Conservation (phyloP, 208 protist genomes). For the Crithidia mellificae region DNA sequence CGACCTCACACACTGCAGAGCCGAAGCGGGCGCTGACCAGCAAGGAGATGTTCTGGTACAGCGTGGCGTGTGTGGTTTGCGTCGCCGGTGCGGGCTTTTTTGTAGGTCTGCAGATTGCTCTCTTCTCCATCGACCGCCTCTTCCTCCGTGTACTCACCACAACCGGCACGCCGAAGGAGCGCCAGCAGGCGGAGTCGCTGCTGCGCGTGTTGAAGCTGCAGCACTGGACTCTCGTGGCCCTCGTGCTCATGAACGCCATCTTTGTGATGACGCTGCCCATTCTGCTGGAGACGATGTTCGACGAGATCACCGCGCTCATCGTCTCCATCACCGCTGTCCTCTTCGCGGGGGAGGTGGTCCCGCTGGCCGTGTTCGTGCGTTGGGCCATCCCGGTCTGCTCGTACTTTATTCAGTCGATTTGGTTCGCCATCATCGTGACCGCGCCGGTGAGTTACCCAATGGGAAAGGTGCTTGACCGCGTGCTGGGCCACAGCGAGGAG, state of each 20-base stretch:
- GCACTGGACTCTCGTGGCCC: conserved; percentile 86
- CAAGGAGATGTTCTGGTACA: conserved; percentile 34
- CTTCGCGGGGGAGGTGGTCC: conserved; percentile 91
- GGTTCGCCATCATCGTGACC: conserved; percentile 64
- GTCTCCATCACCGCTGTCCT: conserved; percentile 85
- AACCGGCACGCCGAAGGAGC: conserved; percentile 49
- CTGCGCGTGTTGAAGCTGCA: conserved; percentile 47
- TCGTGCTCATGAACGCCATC: conserved; percentile 78
- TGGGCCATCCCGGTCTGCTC: conserved; percentile 77
- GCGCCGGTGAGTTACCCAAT: conserved; percentile 81
- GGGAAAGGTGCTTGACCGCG: conserved; percentile 70
- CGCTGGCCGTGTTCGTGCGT: conserved; percentile 88
- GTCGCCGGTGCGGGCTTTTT: conserved; percentile 49
- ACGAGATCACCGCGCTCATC: conserved; percentile 68
- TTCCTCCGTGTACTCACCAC: conserved; percentile 60
- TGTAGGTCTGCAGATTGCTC: conserved; percentile 62
- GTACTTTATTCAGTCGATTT: conserved; percentile 60
- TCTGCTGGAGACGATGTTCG: conserved; percentile 72
- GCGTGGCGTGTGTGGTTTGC: conserved; percentile 36
- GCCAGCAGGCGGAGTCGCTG: conserved; percentile 38
- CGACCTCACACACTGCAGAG: not conserved
- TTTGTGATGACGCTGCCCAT: conserved; percentile 83
- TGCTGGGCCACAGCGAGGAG: conserved; percentile 69
- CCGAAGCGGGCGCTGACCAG: conserved; percentile 29
- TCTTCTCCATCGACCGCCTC: conserved; percentile 76